Percentiles rank a stretch among this genome's conserved stretches.
Conservation (phyloP, 225 moss, liverwort and hornwort genomes). For the Lunularia cruciata region DNA sequence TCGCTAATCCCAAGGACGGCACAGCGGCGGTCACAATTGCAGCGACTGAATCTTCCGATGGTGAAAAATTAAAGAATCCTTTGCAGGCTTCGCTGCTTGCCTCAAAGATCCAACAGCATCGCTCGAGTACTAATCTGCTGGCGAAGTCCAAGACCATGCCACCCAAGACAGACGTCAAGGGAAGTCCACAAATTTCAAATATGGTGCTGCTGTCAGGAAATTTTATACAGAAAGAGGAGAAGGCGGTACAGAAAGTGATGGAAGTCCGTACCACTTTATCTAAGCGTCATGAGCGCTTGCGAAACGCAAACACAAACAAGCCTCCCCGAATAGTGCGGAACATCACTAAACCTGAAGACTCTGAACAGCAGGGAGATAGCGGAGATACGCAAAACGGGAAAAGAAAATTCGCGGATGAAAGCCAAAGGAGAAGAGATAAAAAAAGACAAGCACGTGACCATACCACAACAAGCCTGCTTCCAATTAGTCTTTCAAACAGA, state of each 20-base stretch:
- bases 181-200: neutral
- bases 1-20: neutral
- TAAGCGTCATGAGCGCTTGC: neutral
- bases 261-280: neutral
- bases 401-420: neutral
- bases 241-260: neutral
- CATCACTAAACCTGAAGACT: neutral
- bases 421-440: neutral
- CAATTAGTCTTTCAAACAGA: no score
- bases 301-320: neutral
- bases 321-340: neutral
- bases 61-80: neutral
- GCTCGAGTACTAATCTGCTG: neutral
- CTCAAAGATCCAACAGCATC: neutral
- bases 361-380: slow-evolving; percentile 18
- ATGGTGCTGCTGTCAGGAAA: neutral
- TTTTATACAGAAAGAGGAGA: neutral
- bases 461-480: no score
- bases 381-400: neutral
- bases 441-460: neutral
- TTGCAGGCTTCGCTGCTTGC: neutral
- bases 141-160: neutral
- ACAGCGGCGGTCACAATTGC: neutral
- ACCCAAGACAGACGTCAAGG: neutral
- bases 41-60: no score